These are phyloP conservation scores for Wickerhamomyces rabaulensis DNA, from an alignment of 805 yeast species.

Conservation along the genomic window DNA sequence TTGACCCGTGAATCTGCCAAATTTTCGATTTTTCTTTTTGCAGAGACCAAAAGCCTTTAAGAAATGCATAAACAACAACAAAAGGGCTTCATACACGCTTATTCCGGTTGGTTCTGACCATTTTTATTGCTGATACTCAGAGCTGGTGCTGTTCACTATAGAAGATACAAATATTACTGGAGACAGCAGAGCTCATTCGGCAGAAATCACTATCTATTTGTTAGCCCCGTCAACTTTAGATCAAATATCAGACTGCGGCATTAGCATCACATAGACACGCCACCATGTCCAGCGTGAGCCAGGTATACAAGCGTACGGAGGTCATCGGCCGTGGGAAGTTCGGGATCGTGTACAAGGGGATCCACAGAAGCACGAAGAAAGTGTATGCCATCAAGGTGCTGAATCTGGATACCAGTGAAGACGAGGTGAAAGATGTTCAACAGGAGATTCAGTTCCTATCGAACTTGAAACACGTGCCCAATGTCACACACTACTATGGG, in stretches of 20 bases:
- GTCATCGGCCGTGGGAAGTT: slow-evolving; percentile 95
- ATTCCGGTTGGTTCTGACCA: not conserved
- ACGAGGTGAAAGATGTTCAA: slow-evolving; percentile 93
- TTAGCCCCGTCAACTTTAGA: not conserved
- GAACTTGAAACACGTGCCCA: slow-evolving; percentile 79
- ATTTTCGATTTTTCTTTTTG: not conserved
- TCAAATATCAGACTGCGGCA: not conserved
- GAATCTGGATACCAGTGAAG: slow-evolving; percentile 87
- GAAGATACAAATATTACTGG: not conserved
- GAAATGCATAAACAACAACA: not conserved
- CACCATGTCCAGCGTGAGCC: slow-evolving; percentile 24
- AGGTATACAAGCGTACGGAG: slow-evolving; percentile 72
- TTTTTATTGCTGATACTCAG: not conserved
- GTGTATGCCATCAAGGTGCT: slow-evolving; percentile 91
- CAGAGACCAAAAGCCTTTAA: not conserved
- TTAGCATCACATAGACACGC: not conserved
- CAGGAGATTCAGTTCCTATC: slow-evolving; percentile 85
- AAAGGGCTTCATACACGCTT: too few relatives aligned
- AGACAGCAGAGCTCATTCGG: not conserved
- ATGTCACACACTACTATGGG: slow-evolving; percentile 89
- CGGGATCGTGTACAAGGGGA: slow-evolving; percentile 93
- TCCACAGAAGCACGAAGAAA: slow-evolving; percentile 60
- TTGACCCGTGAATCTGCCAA: not conserved
- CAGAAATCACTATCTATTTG: not conserved
- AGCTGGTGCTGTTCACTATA: not conserved